Percentiles rank a stretch among this genome's conserved stretches.
phyloP scores from a whole-genome alignment of 352 stramenopile species.

The Globisporangium nunn region DNA sequence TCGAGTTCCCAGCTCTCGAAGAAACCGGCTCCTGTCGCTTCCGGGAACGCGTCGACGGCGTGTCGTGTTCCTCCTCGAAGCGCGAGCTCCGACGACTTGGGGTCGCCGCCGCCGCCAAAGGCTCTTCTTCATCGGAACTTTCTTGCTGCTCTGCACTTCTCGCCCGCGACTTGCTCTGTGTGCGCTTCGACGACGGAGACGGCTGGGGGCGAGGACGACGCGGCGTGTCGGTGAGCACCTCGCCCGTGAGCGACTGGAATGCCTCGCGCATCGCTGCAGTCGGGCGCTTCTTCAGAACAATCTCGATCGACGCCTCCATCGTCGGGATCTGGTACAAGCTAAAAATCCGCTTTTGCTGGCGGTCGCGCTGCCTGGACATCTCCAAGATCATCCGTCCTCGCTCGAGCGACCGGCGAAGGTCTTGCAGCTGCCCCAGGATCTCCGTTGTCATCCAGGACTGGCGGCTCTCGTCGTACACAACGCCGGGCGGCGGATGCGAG shows the following conservation, averaged over 20 bases:
- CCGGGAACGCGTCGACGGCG: constrained; percentile 1
- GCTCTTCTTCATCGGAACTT: constrained; percentile 7
- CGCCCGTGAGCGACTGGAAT: constrained; percentile 52
- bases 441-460: constrained; percentile 78
- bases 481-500: constrained; percentile 47
- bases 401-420: constrained; percentile 70
- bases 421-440: constrained; percentile 64
- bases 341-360: constrained; percentile 75
- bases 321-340: constrained; percentile 50
- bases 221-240: constrained; percentile 42
- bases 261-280: constrained; percentile 62
- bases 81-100: constrained; percentile 9
- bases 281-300: constrained; percentile 72
- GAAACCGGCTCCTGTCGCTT: constrained; percentile 4
- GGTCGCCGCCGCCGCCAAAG: constrained; percentile 12
- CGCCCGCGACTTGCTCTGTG: not conserved
- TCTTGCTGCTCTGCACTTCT: not conserved
- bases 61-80: not conserved
- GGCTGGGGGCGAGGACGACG: constrained; percentile 20
- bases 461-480: constrained; percentile 59
- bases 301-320: constrained; percentile 61
- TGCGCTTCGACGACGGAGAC: constrained; percentile 12
- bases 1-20: constrained; percentile 1
- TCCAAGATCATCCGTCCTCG: constrained; percentile 80
- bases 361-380: constrained; percentile 78